Conservation (phyloP, 2,329 filamentous ascomycete genomes). For the Arthroderma uncinatum region DNA sequence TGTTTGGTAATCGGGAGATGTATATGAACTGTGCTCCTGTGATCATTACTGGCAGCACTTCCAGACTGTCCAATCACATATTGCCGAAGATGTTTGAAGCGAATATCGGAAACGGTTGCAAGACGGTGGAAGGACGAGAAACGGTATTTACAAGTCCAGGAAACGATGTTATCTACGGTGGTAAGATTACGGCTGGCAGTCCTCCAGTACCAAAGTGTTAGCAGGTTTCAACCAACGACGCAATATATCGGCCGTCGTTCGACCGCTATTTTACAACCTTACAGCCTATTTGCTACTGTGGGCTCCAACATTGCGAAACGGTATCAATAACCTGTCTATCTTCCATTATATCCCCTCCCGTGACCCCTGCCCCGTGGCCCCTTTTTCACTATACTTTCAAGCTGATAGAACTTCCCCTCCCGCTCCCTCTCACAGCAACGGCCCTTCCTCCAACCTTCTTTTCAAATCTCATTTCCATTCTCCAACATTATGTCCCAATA, state of each 20-base stretch:
- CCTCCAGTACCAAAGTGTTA: neutral
- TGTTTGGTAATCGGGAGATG: slow-evolving; percentile 36
- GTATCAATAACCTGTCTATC: neutral
- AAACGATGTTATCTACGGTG: slow-evolving; percentile 5
- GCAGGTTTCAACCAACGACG: neutral
- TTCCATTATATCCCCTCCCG: neutral
- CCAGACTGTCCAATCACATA: neutral
- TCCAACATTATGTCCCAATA: neutral
- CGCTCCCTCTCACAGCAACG: neutral
- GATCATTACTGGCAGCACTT: slow-evolving; percentile 39
- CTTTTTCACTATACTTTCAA: neutral
- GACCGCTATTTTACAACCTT: neutral
- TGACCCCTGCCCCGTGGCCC: neutral
- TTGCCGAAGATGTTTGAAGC: slow-evolving; percentile 11
- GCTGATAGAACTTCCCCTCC: neutral
- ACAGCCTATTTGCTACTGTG: neutral
- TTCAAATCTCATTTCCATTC: neutral
- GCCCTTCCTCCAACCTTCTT: neutral
- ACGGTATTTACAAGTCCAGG: slow-evolving; percentile 10
- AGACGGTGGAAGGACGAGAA: slow-evolving; percentile 8
- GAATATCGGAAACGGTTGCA: slow-evolving; percentile 10
- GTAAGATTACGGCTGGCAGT: neutral
- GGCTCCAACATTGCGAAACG: neutral
- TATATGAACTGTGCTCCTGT: slow-evolving; percentile 78
- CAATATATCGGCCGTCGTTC: neutral